Base-by-base conservation (phyloP, 2,329 filamentous ascomycete species). In the Pseudogymnoascus sp. region DNA sequence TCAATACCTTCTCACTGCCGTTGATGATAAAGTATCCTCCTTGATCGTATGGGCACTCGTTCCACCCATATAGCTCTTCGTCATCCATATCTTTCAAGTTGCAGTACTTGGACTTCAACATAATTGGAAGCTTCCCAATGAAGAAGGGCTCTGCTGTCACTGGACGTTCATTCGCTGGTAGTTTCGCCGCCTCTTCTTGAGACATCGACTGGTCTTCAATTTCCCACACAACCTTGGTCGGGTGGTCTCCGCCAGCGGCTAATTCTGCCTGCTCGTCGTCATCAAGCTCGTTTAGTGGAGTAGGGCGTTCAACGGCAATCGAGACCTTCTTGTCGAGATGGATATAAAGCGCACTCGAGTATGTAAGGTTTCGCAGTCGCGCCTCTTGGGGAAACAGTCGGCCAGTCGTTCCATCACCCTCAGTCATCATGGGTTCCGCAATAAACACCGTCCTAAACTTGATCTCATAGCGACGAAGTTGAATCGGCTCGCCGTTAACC, bases 21-120 rank as follows among this genome's bases (percentile, higher is more conserved):
- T 99, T 99, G 82, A 99, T 99, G 71, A 99, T 91, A 74, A 99
- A 99, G 77, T 99, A 99, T 68, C 95, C 95, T 69, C 95, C 95
- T 73, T 97, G 95, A 73, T 99, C 95, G 76, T 97, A 99, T 0
- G 95, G 95, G 69, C 95, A 99, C 77, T 99, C 95, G 73, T 96
- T 96, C 76, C 96, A 87, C 57, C 90, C 83, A 74, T 96, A 97
- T 1, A 99, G 82, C 60, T 90, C 88, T 62, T 95, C 88, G 68
- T 97, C 93, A 60, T 86, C 85, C 73, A 96, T 85, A 69, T 89
- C 87, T 69, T 89, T 89, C 69, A 99, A 78, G 68, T 96, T 91
- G 76, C 95, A 99, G 70, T 96, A 95, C 76, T 93, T 91, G 31
- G 93, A 97, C 79, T 97, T 96, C 71, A 99, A 83, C 95, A 99